A percentile compares a stretch with the other conserved stretches of the same genome.
These are phyloP conservation scores for Ramalina intermedia DNA, from an alignment of 495 filamentous ascomycete species.

Conservation along the genomic window DNA sequence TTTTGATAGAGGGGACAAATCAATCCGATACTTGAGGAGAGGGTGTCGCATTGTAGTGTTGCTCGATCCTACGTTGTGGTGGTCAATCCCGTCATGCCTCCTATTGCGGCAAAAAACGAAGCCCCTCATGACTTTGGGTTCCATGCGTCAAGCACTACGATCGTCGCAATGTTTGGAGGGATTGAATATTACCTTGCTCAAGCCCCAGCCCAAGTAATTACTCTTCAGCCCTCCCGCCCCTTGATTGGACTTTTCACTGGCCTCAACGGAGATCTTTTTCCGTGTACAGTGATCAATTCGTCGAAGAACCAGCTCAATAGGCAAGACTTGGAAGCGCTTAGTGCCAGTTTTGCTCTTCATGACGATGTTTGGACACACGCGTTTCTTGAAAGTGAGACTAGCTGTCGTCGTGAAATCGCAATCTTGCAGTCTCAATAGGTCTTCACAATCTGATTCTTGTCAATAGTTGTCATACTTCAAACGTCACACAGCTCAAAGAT, in stretches of 20 bases:
- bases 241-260: background rate
- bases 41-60: background rate
- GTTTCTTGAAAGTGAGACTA: conserved; percentile 4
- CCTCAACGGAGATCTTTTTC: background rate
- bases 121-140: background rate
- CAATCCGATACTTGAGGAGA: background rate
- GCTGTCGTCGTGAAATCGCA: background rate
- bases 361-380: conserved; percentile 6
- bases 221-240: background rate
- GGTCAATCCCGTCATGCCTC: background rate
- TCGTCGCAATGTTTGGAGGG: background rate
- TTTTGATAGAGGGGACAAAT: background rate
- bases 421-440: background rate
- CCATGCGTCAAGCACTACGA: background rate
- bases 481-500: background rate
- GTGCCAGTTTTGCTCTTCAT: background rate
- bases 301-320: conserved; percentile 1
- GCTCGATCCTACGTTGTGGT: background rate
- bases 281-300: conserved; percentile 3
- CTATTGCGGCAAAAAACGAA: no score
- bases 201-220: background rate
- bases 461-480: conserved; percentile 5
- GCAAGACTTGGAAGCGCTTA: background rate
- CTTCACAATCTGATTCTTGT: background rate
- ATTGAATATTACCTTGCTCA: conserved; percentile 1